Evolutionary conservation across 2,329 filamentous ascomycete species (phyloP), one percentile per base, ranked within the genome.

Genomic region (Fusarium redolens): DNA sequence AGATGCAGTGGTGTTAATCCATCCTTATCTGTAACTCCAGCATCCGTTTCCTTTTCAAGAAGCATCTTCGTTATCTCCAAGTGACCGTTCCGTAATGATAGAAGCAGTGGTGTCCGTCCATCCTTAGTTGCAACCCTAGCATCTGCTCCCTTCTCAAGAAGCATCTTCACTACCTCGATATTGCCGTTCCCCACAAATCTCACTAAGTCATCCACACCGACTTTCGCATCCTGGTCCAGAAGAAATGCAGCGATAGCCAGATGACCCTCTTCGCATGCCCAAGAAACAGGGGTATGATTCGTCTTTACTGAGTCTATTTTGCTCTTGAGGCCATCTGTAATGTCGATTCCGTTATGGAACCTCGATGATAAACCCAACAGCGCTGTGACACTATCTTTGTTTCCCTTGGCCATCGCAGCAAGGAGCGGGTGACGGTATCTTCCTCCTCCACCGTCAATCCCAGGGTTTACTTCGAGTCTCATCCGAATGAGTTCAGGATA

Each of bases 341-440:
- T 18, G 11, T 56, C 57, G 25, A 37, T 33, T 0, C 57, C 57
- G 4, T 50, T 12, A 7, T 12, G 14, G 9, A 55, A n/a, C 3
- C 11, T 43, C 15, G 50, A 50, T 3, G 30, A 18, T 5, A 65
- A 10, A 9, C 40, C 40, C 10, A 72, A 40, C 6, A 74, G 18
- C 14, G 65, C 33, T 31, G n/a, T 12, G 18, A 70, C 54, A 9
- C 62, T 61, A 15, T 58, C 50, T 3, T 59, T 59, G 20, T 72
- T 44, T 0, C 45, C 54, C 3, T 41, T 71, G 17, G 66, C 69
- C 7, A 74, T 11, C 0, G 74, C 74, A 2, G 68, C 71, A 35
- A 75, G 44, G 1, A 75, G n/a, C 10, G 72, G 71, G 3, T 8
- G 5, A 1, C 58, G 28, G n/a, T 71, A 72, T 45, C 65, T 55